These are phyloP conservation scores for Cercospora sp. DNA, from an alignment of 2,329 filamentous ascomycete species.

Conservation along the genomic window DNA sequence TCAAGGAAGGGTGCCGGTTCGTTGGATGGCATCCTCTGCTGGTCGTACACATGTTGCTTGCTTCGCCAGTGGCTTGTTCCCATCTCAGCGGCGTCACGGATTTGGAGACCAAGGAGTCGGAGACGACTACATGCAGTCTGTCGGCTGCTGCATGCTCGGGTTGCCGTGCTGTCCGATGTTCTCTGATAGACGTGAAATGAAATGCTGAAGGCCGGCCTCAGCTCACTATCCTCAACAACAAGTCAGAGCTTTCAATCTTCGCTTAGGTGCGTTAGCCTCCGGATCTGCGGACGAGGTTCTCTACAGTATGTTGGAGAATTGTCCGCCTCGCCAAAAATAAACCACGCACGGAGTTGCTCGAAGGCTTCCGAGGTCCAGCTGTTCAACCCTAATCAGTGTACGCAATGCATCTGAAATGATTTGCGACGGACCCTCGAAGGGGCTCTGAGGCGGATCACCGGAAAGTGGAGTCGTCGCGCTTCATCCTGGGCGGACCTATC, in stretches of 20 bases:
- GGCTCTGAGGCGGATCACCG: not conserved
- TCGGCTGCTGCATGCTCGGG: not conserved
- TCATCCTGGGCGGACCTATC: not conserved
- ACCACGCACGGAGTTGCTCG: not conserved
- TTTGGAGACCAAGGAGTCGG: not conserved
- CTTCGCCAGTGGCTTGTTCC: not conserved
- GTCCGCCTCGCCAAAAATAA: not conserved
- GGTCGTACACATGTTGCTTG: not conserved
- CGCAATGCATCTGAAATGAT: not conserved
- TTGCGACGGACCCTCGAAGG: not conserved
- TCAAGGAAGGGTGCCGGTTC: not conserved
- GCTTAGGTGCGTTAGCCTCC: not conserved
- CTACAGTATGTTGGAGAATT: not conserved
- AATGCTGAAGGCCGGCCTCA: not conserved
- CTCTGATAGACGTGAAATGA: not conserved
- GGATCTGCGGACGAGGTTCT: not conserved
- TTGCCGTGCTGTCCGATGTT: not conserved
- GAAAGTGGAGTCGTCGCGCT: slow-evolving; percentile 8
- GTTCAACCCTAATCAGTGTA: not conserved
- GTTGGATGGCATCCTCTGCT: not conserved
- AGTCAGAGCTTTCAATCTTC: not conserved
- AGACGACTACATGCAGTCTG: not conserved
- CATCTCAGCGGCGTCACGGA: not conserved
- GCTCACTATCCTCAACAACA: not conserved
- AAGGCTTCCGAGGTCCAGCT: not conserved